phyloP scores from a whole-genome alignment of 805 yeast species.

The Sugiyamaella marilandica region DNA sequence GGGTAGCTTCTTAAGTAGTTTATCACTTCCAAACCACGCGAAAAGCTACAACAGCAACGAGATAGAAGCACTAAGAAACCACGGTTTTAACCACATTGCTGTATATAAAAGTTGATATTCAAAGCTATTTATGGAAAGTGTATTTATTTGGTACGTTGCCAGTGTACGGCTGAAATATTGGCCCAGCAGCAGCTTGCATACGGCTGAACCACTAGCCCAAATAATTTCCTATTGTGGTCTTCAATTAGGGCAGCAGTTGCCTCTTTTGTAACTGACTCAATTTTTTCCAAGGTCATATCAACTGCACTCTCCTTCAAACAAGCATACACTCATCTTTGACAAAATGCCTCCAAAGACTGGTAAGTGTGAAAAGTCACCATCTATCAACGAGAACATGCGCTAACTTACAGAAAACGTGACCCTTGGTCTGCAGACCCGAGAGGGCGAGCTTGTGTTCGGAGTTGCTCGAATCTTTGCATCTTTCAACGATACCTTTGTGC shows the following conservation, averaged over 20 bases:
- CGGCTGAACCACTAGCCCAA: not conserved
- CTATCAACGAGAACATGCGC: not conserved
- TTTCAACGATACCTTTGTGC: conserved; percentile 99
- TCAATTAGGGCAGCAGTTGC: not conserved
- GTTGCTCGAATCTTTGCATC: conserved; percentile 99
- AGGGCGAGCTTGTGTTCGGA: conserved; percentile 98
- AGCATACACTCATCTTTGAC: not conserved
- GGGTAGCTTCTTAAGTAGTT: too few relatives aligned
- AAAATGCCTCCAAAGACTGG: conserved; percentile 29
- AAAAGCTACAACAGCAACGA: too few relatives aligned
- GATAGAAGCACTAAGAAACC: too few relatives aligned
- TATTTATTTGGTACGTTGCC: too few relatives aligned
- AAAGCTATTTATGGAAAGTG: too few relatives aligned
- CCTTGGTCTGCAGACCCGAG: conserved; percentile 86
- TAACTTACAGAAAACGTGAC: conserved; percentile 37
- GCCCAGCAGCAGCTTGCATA: too few relatives aligned
- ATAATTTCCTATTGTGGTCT: conserved; percentile 3
- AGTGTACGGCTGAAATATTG: too few relatives aligned
- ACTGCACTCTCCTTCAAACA: not conserved
- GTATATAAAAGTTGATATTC: too few relatives aligned
- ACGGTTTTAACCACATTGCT: too few relatives aligned
- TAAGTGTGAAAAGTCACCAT: conserved; percentile 12
- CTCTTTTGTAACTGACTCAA: not conserved
- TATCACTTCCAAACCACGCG: too few relatives aligned
- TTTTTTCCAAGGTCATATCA: not conserved